Conservation (phyloP, 768 basidiomycete genomes). For the Tricholoma sp. region DNA sequence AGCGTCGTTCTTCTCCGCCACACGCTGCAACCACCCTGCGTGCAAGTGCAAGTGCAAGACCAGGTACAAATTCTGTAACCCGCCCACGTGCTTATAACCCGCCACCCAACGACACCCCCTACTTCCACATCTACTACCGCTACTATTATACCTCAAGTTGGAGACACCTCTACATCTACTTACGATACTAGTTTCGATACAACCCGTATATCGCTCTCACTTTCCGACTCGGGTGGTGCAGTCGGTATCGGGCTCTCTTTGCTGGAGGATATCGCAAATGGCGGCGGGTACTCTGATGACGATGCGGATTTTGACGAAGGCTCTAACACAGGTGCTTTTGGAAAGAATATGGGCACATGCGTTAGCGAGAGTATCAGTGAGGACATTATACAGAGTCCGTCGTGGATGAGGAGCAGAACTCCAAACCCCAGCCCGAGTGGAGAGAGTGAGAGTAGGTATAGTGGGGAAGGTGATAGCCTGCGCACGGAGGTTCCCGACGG, state of each 20-base stretch:
- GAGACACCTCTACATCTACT: neutral
- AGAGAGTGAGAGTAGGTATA: neutral
- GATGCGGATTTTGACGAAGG: conserved; percentile 18
- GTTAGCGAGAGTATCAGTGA: conserved; percentile 7
- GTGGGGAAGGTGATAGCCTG: conserved; percentile 18
- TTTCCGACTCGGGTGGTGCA: conserved; percentile 48
- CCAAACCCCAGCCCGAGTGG: neutral
- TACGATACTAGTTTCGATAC: conserved; percentile 6
- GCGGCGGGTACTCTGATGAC: conserved; percentile 23
- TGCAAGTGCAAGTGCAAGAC: neutral
- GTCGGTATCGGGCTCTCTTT: conserved; percentile 67
- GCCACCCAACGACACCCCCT: neutral
- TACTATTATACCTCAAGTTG: neutral
- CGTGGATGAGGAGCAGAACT: conserved; percentile 3
- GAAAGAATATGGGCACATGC: conserved; percentile 2
- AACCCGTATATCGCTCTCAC: conserved; percentile 13
- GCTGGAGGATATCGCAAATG: conserved; percentile 43
- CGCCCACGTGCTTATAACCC: neutral
- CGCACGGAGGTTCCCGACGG: conserved; percentile 18
- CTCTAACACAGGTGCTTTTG: conserved; percentile 1
- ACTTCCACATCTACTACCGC: conserved; percentile 2
- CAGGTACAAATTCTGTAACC: neutral
- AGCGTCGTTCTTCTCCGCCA: too few relatives aligned
- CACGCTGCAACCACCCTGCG: neutral
- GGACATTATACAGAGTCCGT: conserved; percentile 7